Evolutionary conservation across 805 yeast genomes (phyloP), one percentile per base, ranked within the genome.

Genomic region (Lachancea nothofagi): DNA sequence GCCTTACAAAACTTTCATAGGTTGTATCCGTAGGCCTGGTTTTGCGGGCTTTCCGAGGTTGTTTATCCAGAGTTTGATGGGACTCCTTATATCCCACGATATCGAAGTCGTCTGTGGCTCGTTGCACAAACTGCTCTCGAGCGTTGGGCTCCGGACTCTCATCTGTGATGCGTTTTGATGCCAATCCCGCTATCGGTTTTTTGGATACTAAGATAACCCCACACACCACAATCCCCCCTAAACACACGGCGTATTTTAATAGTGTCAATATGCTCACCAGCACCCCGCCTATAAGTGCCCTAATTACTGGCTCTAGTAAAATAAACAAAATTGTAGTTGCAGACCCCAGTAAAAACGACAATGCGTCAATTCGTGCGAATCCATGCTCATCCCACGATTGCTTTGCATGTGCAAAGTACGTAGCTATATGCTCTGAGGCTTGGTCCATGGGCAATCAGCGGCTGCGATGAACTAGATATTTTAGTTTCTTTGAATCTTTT

Each of bases 301-400:
- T 39, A 15, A 56, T 20, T n/a, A 54, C 38, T 6, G 61, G 61
- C n/a, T 49, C 46, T 13, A 55, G 26, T 27, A 46, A 33, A n/a
- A 43, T 37, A n/a, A 51, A 32, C 12, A 42, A 35, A 8, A 49
- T 39, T 13, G 51, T 38, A 3, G 47, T 37, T 12, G 48, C 41
- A 35, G 54, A 46, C 5, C 60, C 62, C 17, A 51, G 33, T 9
- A 48, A 25, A 22, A 55, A 43, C 1, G 62, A 57, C 3, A 55
- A 55, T 2, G 53, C 18, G 41, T 57, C 57, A 13, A 56, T 34
- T 15, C 40, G 43, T 29, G 46, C 38, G 22, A 31, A 35, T 12
- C 32, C 27, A 28, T 15, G 29, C 10, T 35, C 32, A 5, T 27
- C 32, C 38, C 26, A 35, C 18, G 20, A 14, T 14, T 20, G 33